Percentiles rank a stretch among this genome's conserved stretches.
These are phyloP conservation scores for Termitomyces sp. DNA, from an alignment of 768 basidiomycete genomes.

Conservation along the genomic window DNA sequence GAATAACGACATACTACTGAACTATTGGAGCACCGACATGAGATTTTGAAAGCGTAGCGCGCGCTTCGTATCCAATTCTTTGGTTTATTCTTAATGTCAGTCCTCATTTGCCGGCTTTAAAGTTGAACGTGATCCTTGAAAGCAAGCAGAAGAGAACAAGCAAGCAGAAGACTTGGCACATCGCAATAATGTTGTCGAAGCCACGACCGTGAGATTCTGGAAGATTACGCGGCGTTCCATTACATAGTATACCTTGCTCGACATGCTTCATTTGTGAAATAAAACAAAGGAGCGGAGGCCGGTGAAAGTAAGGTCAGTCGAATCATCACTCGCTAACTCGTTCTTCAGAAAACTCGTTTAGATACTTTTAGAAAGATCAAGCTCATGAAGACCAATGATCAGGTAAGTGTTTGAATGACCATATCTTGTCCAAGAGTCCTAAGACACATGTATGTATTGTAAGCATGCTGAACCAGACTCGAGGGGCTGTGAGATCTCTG, in stretches of 20 bases:
- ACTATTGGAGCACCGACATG: neutral
- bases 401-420: neutral
- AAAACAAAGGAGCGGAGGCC: neutral
- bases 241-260: neutral
- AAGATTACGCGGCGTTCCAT: neutral
- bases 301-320: neutral
- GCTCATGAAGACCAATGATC: neutral
- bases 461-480: neutral
- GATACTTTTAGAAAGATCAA: neutral
- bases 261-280: neutral
- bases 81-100: neutral
- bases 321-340: neutral
- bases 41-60: neutral
- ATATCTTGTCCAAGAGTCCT: neutral
- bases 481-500: neutral
- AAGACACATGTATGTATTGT: too few species aligned
- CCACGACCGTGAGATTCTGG: neutral
- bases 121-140: neutral
- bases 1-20: neutral
- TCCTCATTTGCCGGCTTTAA: neutral
- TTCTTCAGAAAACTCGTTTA: neutral
- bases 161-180: neutral
- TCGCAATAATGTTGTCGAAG: neutral
- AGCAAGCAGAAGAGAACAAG: neutral
- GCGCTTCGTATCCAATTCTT: neutral